Evolutionary conservation across 2,329 filamentous ascomycete genomes (phyloP).

Genomic region (Hortaea werneckii): DNA sequence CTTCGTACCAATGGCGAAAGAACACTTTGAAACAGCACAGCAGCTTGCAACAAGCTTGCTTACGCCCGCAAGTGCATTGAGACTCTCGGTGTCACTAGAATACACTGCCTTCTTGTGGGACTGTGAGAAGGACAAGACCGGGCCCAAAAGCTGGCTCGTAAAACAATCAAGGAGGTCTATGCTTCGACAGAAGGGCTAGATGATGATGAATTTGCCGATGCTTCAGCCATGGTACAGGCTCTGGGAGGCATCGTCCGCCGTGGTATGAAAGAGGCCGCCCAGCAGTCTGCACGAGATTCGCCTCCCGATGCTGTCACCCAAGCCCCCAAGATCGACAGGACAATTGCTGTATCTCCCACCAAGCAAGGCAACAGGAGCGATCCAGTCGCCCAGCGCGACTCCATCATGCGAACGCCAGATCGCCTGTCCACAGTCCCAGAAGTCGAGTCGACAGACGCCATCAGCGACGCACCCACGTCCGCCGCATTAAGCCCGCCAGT

Average conservation of each 20-base stretch:
- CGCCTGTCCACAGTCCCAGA: conserved; percentile 25
- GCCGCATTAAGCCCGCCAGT: conserved; percentile 11
- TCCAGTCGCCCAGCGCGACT: conserved; percentile 2
- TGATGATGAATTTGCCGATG: conserved; percentile 89
- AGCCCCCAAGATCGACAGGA: conserved; percentile 18
- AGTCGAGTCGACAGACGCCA: conserved; percentile 14
- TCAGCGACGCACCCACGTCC: conserved; percentile 3
- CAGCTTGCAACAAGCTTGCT: conserved; percentile 64
- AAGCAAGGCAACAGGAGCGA: conserved; percentile 3
- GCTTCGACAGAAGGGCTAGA: conserved; percentile 86
- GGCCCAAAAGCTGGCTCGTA: conserved; percentile 66
- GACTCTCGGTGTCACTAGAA: conserved; percentile 82
- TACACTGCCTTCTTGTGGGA: conserved; percentile 91
- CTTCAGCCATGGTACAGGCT: conserved; percentile 75
- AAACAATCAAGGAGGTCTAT: conserved; percentile 83
- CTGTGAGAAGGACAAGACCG: conserved; percentile 69
- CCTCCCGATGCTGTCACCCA: neutral
- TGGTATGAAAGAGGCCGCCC: conserved; percentile 31
- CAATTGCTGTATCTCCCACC: conserved; percentile 23
- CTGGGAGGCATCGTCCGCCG: conserved; percentile 83
- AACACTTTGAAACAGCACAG: conserved; percentile 70
- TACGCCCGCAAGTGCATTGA: conserved; percentile 79
- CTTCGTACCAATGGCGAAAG: conserved; percentile 72
- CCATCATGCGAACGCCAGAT: conserved; percentile 17
- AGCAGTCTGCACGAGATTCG: conserved; percentile 1